phyloP scores from a whole-genome alignment of 495 filamentous ascomycete species.

The Aspergillus panamensis region DNA sequence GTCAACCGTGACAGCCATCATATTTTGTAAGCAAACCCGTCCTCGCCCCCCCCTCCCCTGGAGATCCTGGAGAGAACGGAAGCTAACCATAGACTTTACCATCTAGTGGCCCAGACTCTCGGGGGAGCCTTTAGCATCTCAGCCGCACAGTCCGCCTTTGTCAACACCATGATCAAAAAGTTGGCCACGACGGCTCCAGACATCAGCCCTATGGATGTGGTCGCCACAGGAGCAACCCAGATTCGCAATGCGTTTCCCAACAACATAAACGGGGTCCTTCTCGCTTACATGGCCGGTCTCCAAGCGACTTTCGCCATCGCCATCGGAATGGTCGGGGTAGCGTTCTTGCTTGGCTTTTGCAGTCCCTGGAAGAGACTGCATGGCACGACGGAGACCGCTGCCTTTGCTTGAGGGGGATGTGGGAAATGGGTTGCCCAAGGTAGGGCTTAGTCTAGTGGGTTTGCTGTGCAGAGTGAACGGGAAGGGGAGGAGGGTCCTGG shows the following conservation, averaged over 20 bases:
- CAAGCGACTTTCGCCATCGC: background rate
- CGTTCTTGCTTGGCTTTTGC: too few relatives aligned
- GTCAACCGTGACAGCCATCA: conserved; percentile 51
- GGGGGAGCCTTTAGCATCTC: background rate
- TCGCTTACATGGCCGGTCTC: background rate
- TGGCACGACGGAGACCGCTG: too few relatives aligned
- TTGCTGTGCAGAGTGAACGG: too few relatives aligned
- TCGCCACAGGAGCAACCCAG: background rate
- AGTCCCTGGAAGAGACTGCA: too few relatives aligned
- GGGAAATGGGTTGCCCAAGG: too few relatives aligned
- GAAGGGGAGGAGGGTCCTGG: too few relatives aligned
- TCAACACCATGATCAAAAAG: background rate
- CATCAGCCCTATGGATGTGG: background rate
- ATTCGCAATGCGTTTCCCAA: background rate
- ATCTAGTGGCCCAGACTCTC: conserved; percentile 42
- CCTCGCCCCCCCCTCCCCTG: too few relatives aligned
- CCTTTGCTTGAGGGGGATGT: too few relatives aligned
- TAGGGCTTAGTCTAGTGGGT: too few relatives aligned
- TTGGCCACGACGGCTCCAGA: background rate
- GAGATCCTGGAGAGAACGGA: too few relatives aligned
- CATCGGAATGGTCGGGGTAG: background rate
- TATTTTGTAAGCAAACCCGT: too few relatives aligned
- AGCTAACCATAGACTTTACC: too few relatives aligned
- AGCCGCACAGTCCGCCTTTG: background rate
- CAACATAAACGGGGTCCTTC: background rate